Percentiles rank a stretch among this genome's conserved stretches.
Evolutionary conservation across 2,329 filamentous ascomycete genomes (phyloP).

Genomic region (Gnomoniopsis smithogilvyi): DNA sequence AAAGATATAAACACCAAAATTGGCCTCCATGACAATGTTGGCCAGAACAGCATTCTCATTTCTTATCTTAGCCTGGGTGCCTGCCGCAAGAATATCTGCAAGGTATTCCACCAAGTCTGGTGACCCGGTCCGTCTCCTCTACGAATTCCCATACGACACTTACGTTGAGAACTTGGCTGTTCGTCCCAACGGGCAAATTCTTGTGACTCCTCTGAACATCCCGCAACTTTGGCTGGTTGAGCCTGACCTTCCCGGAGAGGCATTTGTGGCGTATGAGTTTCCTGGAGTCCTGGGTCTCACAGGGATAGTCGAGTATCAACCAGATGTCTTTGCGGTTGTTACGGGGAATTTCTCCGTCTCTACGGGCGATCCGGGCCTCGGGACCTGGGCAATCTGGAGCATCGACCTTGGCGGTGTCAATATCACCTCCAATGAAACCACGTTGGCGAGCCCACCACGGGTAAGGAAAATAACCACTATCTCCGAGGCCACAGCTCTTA

Average conservation of each 20-base stretch:
- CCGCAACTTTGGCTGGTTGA: conserved; percentile 32
- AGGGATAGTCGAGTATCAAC: conserved; percentile 32
- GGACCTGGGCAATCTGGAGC: conserved; percentile 23
- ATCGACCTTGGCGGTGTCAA: conserved; percentile 22
- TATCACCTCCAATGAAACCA: conserved; percentile 18
- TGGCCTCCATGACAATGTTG: neutral
- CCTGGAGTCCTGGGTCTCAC: conserved; percentile 23
- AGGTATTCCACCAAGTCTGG: neutral
- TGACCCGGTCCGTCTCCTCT: neutral
- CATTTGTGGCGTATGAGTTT: conserved; percentile 28
- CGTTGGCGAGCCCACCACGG: conserved; percentile 11
- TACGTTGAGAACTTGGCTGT: conserved; percentile 33
- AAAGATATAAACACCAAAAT: neutral
- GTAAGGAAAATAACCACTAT: conserved; percentile 21
- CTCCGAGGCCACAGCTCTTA: conserved; percentile 23
- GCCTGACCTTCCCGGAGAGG: conserved; percentile 21
- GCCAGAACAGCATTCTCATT: neutral
- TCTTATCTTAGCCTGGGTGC: neutral
- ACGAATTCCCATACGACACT: conserved; percentile 14
- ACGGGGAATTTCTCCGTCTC: conserved; percentile 22
- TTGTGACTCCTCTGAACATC: conserved; percentile 28
- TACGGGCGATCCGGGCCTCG: conserved; percentile 15
- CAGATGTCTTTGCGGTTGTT: conserved; percentile 31
- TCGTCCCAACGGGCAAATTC: conserved; percentile 32
- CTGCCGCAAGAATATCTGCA: neutral